Conservation (phyloP, 257 asterid species). For the Eustoma russellianum region DNA sequence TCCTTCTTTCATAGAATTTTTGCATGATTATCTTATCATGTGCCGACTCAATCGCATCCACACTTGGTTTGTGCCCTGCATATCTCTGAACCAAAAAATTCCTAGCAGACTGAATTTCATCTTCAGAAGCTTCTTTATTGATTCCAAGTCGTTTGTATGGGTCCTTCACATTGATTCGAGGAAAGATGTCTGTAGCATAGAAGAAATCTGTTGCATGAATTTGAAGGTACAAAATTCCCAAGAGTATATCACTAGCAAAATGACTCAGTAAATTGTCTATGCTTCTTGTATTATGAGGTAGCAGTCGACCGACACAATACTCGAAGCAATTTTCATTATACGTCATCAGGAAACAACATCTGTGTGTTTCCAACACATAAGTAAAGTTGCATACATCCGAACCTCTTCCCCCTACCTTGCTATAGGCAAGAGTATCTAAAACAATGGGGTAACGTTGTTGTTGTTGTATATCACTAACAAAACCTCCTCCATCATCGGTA, state of each 20-base stretch:
- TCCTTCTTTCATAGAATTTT: slow-evolving; percentile 78
- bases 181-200: slow-evolving; percentile 52
- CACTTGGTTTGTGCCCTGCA: slow-evolving; percentile 75
- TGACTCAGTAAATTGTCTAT: too few relatives aligned
- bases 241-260: not conserved
- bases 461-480: not conserved
- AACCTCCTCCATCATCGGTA: not conserved
- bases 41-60: slow-evolving; percentile 91
- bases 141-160: slow-evolving; percentile 96
- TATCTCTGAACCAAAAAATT: slow-evolving; percentile 77
- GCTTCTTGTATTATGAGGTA: too few relatives aligned
- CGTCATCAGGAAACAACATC: too few relatives aligned
- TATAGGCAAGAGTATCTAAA: too few relatives aligned
- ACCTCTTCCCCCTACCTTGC: too few relatives aligned
- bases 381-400: too few relatives aligned
- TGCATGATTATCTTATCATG: slow-evolving; percentile 96
- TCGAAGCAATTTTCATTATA: too few relatives aligned
- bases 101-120: slow-evolving; percentile 82
- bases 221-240: slow-evolving; percentile 4
- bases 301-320: too few relatives aligned
- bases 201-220: not conserved
- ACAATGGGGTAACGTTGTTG: too few relatives aligned
- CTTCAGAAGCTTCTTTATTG: slow-evolving; percentile 84
- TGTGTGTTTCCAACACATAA: too few relatives aligned
- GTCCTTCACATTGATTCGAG: slow-evolving; percentile 73